These are phyloP conservation scores for Daldinia eschscholtzii DNA, from an alignment of 2,329 filamentous ascomycete species.

Conservation along the genomic window DNA sequence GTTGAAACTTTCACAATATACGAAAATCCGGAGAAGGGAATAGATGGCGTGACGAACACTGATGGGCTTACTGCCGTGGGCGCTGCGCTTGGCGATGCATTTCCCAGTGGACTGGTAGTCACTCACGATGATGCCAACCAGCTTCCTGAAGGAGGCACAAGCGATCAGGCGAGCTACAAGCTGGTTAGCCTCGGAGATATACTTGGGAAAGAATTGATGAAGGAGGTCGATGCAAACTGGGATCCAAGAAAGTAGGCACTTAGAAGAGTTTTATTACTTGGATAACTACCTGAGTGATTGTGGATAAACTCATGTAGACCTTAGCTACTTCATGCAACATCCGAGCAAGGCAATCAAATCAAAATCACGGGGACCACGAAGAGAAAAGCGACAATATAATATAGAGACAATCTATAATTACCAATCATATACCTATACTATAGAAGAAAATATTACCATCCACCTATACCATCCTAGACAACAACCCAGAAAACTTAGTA, in stretches of 20 bases:
- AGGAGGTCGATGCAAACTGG: constrained; percentile 56
- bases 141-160: constrained; percentile 60
- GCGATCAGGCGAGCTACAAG: constrained; percentile 64
- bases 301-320: no score
- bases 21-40: constrained; percentile 55
- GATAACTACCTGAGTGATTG: no score
- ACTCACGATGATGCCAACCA: constrained; percentile 68
- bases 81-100: constrained; percentile 56
- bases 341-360: not conserved
- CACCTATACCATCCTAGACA: constrained; percentile 6
- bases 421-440: constrained; percentile 38
- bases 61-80: constrained; percentile 65
- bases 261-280: not conserved
- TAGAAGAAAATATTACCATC: constrained; percentile 34
- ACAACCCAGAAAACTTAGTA: constrained; percentile 20
- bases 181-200: constrained; percentile 59
- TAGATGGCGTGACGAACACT: constrained; percentile 67
- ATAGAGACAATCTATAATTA: constrained; percentile 36
- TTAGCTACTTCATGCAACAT: not conserved
- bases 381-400: not conserved
- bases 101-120: constrained; percentile 61
- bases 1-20: constrained; percentile 63
- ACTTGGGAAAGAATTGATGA: constrained; percentile 54
- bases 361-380: not conserved
- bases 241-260: constrained; percentile 53